Evolutionary conservation across 73 alveolate species (phyloP).

Genomic region (Paramecium sonneborni): DNA sequence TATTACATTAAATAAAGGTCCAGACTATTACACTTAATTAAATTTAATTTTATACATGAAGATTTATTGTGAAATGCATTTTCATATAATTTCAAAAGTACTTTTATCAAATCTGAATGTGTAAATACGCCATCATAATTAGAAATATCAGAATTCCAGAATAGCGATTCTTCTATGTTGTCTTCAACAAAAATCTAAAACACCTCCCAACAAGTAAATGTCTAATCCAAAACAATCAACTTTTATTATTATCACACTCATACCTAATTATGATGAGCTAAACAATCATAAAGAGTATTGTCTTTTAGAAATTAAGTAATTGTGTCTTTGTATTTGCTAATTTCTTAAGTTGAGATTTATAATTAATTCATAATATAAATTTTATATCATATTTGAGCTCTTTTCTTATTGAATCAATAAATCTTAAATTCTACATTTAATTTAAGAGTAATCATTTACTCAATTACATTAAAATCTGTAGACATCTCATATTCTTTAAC

Average conservation of each 20-base stretch:
- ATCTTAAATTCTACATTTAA: neutral
- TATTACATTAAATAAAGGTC: neutral
- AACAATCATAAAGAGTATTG: slow-evolving; percentile 45
- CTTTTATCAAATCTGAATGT: slow-evolving; percentile 29
- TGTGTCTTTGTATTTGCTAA: slow-evolving; percentile 35
- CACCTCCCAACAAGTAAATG: slow-evolving; percentile 44
- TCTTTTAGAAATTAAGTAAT: slow-evolving; percentile 30
- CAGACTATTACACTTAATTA: neutral
- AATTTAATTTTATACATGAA: neutral
- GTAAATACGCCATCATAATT: slow-evolving; percentile 52
- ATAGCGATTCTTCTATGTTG: neutral
- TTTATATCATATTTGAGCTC: neutral
- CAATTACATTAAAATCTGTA: neutral
- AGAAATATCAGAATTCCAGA: slow-evolving; percentile 31
- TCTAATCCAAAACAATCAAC: slow-evolving; percentile 22
- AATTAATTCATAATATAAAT: neutral
- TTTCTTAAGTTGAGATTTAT: neutral
- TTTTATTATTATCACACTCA: neutral
- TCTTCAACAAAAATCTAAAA: slow-evolving; percentile 17
- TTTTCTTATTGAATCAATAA: neutral
- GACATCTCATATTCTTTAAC: neutral
- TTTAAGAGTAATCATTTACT: neutral
- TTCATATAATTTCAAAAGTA: neutral
- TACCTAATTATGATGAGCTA: slow-evolving; percentile 26
- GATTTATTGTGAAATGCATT: neutral